Evolutionary conservation across 2,329 filamentous ascomycete species (phyloP).

Genomic region (Colletotrichum neosansevieriae): DNA sequence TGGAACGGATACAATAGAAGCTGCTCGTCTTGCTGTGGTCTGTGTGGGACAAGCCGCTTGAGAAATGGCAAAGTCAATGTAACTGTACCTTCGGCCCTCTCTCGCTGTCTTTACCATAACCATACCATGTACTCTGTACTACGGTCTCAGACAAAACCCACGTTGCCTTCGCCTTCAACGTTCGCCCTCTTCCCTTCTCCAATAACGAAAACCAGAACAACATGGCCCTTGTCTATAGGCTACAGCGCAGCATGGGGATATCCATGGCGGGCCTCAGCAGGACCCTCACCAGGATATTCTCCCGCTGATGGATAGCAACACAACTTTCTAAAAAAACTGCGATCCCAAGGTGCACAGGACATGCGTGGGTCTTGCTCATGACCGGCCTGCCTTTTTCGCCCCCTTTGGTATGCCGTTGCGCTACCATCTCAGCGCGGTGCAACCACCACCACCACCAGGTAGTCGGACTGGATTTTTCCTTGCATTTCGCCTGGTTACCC

Average conservation of each 20-base stretch:
- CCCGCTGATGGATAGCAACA: background rate
- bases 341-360: slow-evolving; percentile 7
- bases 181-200: background rate
- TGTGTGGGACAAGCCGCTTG: background rate
- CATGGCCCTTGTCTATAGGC: slow-evolving; percentile 34
- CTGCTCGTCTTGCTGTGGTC: too few species aligned
- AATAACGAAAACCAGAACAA: background rate
- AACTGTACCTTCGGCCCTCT: slow-evolving; percentile 25
- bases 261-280: slow-evolving; percentile 10
- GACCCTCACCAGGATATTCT: slow-evolving; percentile 12
- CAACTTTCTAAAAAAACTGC: slow-evolving; percentile 6
- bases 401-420: background rate
- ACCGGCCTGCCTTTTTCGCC: background rate
- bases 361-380: slow-evolving; percentile 6
- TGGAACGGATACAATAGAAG: too few species aligned
- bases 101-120: slow-evolving; percentile 20
- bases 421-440: background rate
- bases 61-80: slow-evolving; percentile 23
- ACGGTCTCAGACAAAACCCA: too few species aligned
- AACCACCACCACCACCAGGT: background rate
- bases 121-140: background rate
- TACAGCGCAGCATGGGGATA: slow-evolving; percentile 17
- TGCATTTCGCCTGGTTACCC: background rate
- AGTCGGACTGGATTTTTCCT: background rate
- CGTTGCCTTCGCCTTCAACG: background rate